Percentiles rank a stretch among this genome's conserved stretches.
Evolutionary conservation across 495 filamentous ascomycete genomes (phyloP).

Genomic region (Tricharina praecox): DNA sequence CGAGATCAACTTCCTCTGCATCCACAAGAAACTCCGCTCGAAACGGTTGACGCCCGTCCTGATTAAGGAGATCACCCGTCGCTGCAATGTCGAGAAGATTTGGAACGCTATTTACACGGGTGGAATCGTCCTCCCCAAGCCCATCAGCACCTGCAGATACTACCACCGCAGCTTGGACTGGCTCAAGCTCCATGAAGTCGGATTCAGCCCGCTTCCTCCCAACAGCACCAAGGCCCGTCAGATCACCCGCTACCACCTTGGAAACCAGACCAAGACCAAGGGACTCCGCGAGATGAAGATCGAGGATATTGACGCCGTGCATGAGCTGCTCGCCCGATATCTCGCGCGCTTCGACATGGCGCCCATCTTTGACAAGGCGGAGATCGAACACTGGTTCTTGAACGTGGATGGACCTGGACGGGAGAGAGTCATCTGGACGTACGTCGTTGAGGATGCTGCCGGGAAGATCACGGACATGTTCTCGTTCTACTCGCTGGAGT

Average conservation of each 20-base stretch:
- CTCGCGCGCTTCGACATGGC: slow-evolving; percentile 65
- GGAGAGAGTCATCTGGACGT: slow-evolving; percentile 79
- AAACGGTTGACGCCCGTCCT: slow-evolving; percentile 83
- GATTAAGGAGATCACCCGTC: slow-evolving; percentile 91
- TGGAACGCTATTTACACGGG: slow-evolving; percentile 94
- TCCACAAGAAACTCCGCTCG: slow-evolving; percentile 90
- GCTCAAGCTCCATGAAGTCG: slow-evolving; percentile 84
- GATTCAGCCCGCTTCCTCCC: slow-evolving; percentile 67
- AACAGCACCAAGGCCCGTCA: slow-evolving; percentile 69
- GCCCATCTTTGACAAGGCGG: slow-evolving; percentile 58
- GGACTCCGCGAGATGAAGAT: slow-evolving; percentile 64
- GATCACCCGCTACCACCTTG: slow-evolving; percentile 61
- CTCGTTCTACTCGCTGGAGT: slow-evolving; percentile 90
- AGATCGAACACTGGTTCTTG: slow-evolving; percentile 77
- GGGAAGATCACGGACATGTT: slow-evolving; percentile 83
- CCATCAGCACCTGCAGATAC: slow-evolving; percentile 81
- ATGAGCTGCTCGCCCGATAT: slow-evolving; percentile 58
- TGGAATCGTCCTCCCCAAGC: slow-evolving; percentile 74
- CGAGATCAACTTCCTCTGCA: slow-evolving; percentile 93
- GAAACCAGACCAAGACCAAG: slow-evolving; percentile 46
- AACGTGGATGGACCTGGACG: slow-evolving; percentile 38
- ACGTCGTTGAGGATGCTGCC: slow-evolving; percentile 52
- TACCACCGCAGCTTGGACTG: slow-evolving; percentile 86
- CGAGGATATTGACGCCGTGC: slow-evolving; percentile 62
- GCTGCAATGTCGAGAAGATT: slow-evolving; percentile 63